Evolutionary conservation across 1,284 basidiomycete genomes (phyloP), one percentile per base, ranked within the genome.

Genomic region (Cryptococcus sp.): DNA sequence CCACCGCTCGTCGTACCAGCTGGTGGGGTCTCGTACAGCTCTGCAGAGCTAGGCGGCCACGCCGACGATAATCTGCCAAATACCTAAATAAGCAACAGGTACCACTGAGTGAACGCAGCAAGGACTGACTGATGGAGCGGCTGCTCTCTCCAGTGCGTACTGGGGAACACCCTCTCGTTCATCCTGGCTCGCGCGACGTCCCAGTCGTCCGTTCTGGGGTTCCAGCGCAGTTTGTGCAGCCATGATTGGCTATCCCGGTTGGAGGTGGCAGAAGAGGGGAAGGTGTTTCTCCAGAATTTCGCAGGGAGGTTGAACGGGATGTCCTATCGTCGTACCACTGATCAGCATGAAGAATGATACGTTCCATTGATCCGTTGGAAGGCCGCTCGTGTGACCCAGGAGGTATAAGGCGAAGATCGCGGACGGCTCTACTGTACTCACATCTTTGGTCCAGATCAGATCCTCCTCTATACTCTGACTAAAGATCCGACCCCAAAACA

Each of bases 401-500:
- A 31, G 10, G 27, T 31, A 31, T 10, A 4, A 31, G 27, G 47
- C 20, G 6, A n/a, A 47, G 20, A 47, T 3, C 6, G n/a, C 17
- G 6, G 41, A 31, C 27, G 27, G n/a, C n/a, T n/a, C n/a, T n/a
- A 41, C 39, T n/a, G 39, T n/a, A 50, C 63, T 55, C 22, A 67
- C 65, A n/a, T 60, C 38, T 1, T 45, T 42, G 3, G 59, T 66
- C 55, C 59, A 70, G 3, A 54, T 25, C 25, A 60, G 35, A 50
- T 68, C 56, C 16, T 60, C 62, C 11, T 42, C 4, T 0, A 70
- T 53, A 20, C 50, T 61, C 25, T 58, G 57, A 3, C 53, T 42
- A n/a, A 70, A 70, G 22, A 70, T 61, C 17, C 64, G 57, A 8
- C 61, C 68, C 56, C 60, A 68, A 53, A 65, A 68, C 16, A 68